phyloP scores from a whole-genome alignment of 1,284 basidiomycete species.

The Xerocomus minutiporus region DNA sequence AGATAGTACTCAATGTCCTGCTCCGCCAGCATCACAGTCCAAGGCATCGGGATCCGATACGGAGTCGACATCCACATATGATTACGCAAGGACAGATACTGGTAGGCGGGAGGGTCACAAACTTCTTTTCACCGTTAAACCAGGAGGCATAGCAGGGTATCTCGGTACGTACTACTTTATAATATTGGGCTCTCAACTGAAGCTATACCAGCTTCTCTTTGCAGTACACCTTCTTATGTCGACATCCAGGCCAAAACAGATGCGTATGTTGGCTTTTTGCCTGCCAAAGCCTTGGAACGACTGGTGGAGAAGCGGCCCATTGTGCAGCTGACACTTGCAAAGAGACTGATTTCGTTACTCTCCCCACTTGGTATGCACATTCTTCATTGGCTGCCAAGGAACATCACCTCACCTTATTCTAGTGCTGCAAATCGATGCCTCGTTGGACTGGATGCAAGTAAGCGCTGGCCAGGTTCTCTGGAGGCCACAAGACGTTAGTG shows the following conservation, averaged over 20 bases:
- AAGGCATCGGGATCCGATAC: slow-evolving; percentile 23
- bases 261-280: slow-evolving; percentile 92
- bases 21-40: slow-evolving; percentile 22
- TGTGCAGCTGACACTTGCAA: slow-evolving; percentile 93
- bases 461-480: slow-evolving; percentile 91
- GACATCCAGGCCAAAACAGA: slow-evolving; percentile 97
- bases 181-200: slow-evolving; percentile 2
- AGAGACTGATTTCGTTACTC: slow-evolving; percentile 88
- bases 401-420: slow-evolving; percentile 6
- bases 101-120: slow-evolving; percentile 40
- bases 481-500: slow-evolving; percentile 84
- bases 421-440: slow-evolving; percentile 97
- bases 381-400: background rate
- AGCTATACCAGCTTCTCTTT: slow-evolving; percentile 67
- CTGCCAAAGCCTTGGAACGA: slow-evolving; percentile 82
- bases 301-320: slow-evolving; percentile 93
- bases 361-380: slow-evolving; percentile 74
- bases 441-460: slow-evolving; percentile 97
- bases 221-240: slow-evolving; percentile 90
- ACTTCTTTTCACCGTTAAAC: slow-evolving; percentile 89
- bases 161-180: slow-evolving; percentile 52
- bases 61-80: slow-evolving; percentile 20
- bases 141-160: slow-evolving; percentile 98
- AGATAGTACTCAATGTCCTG: slow-evolving; percentile 33
- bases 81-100: slow-evolving; percentile 15